Base-by-base conservation (phyloP, 352 stramenopile species). In the Stramenopiles sp. region DNA sequence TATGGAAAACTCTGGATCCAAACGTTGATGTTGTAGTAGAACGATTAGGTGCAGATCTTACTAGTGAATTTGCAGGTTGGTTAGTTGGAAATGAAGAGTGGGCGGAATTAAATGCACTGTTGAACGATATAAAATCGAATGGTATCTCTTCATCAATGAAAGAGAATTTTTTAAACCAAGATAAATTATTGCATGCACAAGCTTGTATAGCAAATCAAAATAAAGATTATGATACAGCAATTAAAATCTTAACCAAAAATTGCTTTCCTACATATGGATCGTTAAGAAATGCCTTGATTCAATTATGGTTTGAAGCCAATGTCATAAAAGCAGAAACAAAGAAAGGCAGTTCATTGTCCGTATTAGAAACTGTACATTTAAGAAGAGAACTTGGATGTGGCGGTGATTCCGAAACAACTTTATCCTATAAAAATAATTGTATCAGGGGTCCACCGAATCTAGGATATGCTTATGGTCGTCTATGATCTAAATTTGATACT, bases 231-330 rank as follows among this genome's bases (percentile, higher is more conserved):
- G 29, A n/a, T 33, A 63, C 31, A 23, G 79, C 79, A 1, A 33
- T 74, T 7, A 23, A 29, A 7, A 77, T 77, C 6, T n/a, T 82
- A 1, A 30, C 4, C 23, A 31, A 29, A 0, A 38, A 82, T 30
- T 82, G 69, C 29, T 82, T 82, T 69, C 79, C 79, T 43, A 82
- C 79, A 7, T 82, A 82, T 32, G 79, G 76, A 6, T 78, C 43
- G 7, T 63, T 78, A 4, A 33, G 79, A 6, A 38, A 43, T 23
- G 79, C 79, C 79, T 65, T 82, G 4, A 82, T 79, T 63, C 31
- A 43, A 33, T 53, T 82, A 43, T 82, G 79, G 79, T 63, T 78
- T 30, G 78, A 7, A 6, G 30, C 74, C 20, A 29, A 65, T 4
- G 30, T 63, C 32, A 63, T 32, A n/a, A n/a, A 74, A 32, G 79